These are phyloP conservation scores for Spathaspora sp. DNA, from an alignment of 1,139 yeast genomes.

Conservation along the genomic window DNA sequence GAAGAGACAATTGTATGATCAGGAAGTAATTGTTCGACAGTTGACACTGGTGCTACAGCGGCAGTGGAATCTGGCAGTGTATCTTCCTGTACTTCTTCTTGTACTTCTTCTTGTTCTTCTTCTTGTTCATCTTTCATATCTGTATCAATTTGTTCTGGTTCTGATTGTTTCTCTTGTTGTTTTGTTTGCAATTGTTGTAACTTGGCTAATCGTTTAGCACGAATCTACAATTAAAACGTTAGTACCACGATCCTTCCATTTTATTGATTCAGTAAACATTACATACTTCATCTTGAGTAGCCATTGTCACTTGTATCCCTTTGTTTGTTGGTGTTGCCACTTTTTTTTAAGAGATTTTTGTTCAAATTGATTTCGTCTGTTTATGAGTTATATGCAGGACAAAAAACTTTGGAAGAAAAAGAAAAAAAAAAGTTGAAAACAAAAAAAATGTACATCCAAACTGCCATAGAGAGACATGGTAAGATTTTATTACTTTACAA, in stretches of 20 bases:
- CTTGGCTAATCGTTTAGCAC: constrained; percentile 56
- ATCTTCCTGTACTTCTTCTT: not conserved
- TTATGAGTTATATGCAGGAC: not conserved
- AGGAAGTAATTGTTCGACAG: constrained; percentile 5
- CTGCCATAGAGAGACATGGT: not conserved
- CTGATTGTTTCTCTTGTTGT: constrained; percentile 6
- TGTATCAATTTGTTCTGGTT: constrained; percentile 6
- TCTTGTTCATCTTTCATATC: too few species aligned
- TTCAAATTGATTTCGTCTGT: not conserved
- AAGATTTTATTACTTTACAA: not conserved
- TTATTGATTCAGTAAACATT: not conserved
- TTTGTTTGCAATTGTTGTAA: constrained; percentile 6
- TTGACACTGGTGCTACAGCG: not conserved
- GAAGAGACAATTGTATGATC: constrained; percentile 8
- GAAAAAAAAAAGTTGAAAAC: not conserved
- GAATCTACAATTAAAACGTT: constrained; percentile 30
- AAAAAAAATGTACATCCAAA: not conserved
- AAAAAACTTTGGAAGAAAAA: not conserved
- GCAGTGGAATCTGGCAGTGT: constrained; percentile 3
- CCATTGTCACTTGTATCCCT: constrained; percentile 6
- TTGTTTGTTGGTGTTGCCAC: not conserved
- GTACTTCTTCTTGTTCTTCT: too few species aligned
- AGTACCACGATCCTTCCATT: constrained; percentile 7
- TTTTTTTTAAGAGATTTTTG: not conserved
- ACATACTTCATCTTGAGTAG: constrained; percentile 26